Percentiles rank a stretch among this genome's conserved stretches.
Conservation (phyloP, 306 rosid genomes). For the Spatholobus suberectus region DNA sequence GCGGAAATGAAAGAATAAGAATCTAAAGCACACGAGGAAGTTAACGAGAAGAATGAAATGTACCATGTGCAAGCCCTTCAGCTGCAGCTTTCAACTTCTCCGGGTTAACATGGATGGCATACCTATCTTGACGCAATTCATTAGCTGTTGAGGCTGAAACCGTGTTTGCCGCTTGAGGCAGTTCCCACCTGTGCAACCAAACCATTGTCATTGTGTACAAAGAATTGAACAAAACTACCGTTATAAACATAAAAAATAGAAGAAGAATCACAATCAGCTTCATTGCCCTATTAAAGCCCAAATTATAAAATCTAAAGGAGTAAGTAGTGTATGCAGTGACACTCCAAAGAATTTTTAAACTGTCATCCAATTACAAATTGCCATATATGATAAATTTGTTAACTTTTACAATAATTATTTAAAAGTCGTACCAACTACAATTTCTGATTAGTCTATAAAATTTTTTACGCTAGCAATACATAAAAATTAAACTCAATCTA, state of each 20-base stretch:
- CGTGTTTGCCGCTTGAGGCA: slow-evolving; percentile 52
- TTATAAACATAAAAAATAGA: not conserved
- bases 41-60: slow-evolving; percentile 26
- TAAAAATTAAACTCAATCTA: not conserved
- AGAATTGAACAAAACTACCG: slow-evolving; percentile 9
- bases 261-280: not conserved
- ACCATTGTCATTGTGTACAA: not conserved
- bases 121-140: slow-evolving; percentile 74
- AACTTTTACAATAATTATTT: not conserved
- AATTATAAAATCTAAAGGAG: not conserved
- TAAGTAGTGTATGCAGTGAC: not conserved
- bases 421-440: not conserved
- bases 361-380: not conserved
- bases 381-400: too few relatives aligned
- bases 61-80: slow-evolving; percentile 80
- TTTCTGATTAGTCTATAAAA: too few relatives aligned
- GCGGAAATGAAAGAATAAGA: slow-evolving; percentile 1
- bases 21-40: not conserved
- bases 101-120: slow-evolving; percentile 51
- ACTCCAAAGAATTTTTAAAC: not conserved
- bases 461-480: too few relatives aligned
- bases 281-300: not conserved
- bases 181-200: slow-evolving; percentile 72
- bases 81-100: slow-evolving; percentile 92
- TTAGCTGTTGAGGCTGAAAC: slow-evolving; percentile 87